Evolutionary conservation across 495 filamentous ascomycete species (phyloP), one percentile per base, ranked within the genome.

Genomic region (Pyrenopolyporus hunteri): DNA sequence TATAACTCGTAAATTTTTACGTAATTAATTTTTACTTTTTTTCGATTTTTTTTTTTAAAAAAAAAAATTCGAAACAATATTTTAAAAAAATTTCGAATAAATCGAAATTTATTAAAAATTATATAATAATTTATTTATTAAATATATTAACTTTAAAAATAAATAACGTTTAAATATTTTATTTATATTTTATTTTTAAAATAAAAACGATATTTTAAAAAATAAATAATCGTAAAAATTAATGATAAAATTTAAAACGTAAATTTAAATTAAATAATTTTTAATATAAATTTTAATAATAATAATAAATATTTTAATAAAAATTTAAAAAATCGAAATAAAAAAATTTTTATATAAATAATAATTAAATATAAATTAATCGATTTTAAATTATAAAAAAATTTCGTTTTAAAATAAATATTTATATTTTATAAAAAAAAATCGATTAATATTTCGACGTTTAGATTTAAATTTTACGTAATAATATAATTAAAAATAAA

Each of bases 401-500:
- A 19, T 52, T 52, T 20, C 17, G 8, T 39, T 39, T 52, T 52
- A 39, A 39, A 37, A 32, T 25, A 19, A 19, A 31, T 19, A 39
- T 39, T 52, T 28, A 13, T 39, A 39, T 26, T 16, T 28, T 10
- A 33, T 33, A 33, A 33, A 33, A 10, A 10, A 10, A 33, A 39
- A 13, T 32, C 20, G 17, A 19, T 52, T 52, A 52, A 52, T 52
- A 52, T 52, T 52, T 17, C 10, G 11, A 32, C 14, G 14, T 9
- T 31, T 52, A 33, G 20, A 47, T 32, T 39, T 39, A 52, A 14
- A 16, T 42, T 42, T 39, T 52, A 33, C 8, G 8, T 33, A 33
- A 33, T 33, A 33, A 33, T n/a, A 79, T 77, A 86, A 86, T 78
- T 81, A 78, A 86, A 85, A 74, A 75, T 76, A 78, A 80, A 85